phyloP scores from a whole-genome alignment of 805 yeast genomes.

The Candida morakotiae region DNA sequence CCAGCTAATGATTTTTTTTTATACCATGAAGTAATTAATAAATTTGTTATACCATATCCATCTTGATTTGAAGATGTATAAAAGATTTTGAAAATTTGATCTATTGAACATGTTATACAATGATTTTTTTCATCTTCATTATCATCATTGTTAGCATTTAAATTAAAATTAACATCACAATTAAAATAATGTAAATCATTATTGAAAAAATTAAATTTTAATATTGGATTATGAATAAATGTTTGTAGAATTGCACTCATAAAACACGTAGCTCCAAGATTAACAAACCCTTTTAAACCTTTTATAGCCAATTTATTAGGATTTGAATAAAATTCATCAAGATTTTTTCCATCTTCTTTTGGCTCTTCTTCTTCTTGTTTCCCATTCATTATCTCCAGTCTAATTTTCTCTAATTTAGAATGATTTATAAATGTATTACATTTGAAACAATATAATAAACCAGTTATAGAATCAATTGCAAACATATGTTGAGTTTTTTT shows the following conservation, averaged over 20 bases:
- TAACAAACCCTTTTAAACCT: constrained; percentile 86
- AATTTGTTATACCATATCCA: constrained; percentile 77
- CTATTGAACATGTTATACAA: constrained; percentile 86
- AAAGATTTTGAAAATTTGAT: constrained; percentile 69
- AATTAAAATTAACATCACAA: constrained; percentile 33
- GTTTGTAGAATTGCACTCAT: constrained; percentile 93
- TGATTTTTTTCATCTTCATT: constrained; percentile 23
- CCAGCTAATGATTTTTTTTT: constrained; percentile 86
- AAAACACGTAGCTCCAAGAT: constrained; percentile 96
- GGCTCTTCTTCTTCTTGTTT: background rate
- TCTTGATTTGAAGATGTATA: constrained; percentile 58
- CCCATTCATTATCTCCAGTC: constrained; percentile 19
- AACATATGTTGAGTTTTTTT: constrained; percentile 31
- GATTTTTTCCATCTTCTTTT: background rate
- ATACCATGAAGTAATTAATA: constrained; percentile 85
- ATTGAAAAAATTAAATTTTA: constrained; percentile 71
- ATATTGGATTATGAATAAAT: constrained; percentile 83
- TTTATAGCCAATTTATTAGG: constrained; percentile 57
- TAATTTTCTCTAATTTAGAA: constrained; percentile 48
- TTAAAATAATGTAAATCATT: constrained; percentile 60
- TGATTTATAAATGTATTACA: constrained; percentile 74
- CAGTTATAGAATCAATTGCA: constrained; percentile 61
- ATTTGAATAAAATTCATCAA: constrained; percentile 9
- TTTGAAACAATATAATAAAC: constrained; percentile 71
- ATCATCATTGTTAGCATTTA: constrained; percentile 15